Evolutionary conservation across 495 filamentous ascomycete genomes (phyloP), one percentile per base, ranked within the genome.

Genomic region (Aspergillus haitiensis): DNA sequence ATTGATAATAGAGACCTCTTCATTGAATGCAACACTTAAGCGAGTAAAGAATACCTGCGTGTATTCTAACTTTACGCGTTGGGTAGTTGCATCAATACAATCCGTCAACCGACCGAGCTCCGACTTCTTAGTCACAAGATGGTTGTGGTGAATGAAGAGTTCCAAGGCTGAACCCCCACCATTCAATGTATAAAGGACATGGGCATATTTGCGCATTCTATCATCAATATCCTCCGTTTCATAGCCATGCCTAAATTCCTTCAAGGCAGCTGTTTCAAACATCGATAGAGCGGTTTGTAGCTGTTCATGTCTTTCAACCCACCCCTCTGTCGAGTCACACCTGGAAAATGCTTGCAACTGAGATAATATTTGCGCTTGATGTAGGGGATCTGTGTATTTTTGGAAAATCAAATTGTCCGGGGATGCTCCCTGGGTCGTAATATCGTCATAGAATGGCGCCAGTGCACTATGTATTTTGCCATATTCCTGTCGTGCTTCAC

Each of bases 171-270:
- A 86, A 15, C 79, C 77, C 16, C 90, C 92, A 7, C 91, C 92
- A 71, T 97, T 97, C 44, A 98, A 77, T 8, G 82, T 81, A 56
- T 85, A 86, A 18, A 98, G 77, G 21, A 98, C 89, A 60, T 92
- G 84, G 9, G 92, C 91, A 74, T 96, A 98, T 71, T 88, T 84
- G 56, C 82, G 84, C 92, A 97, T 96, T 39, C 85, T 81, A 10
- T 90, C 92, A 64, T 96, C 88, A 53, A 95, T 84, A 73, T 99
- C 93, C 69, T 87, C 88, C n/a, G 84, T 85, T 70, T 95, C 91
- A 61, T 92, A 92, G 5, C 90, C 95, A 62, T 89, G 88, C 70
- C 96, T 90, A 66, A 98, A 98, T 72, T 98, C 93, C 52, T 88
- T 82, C 52, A 96, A 73, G 7, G 93, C 93, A 4, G 92, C 91